Base-by-base conservation (phyloP, 192 early-diverging fungal genomes). In the Jimgerdemannia lactiflua region DNA sequence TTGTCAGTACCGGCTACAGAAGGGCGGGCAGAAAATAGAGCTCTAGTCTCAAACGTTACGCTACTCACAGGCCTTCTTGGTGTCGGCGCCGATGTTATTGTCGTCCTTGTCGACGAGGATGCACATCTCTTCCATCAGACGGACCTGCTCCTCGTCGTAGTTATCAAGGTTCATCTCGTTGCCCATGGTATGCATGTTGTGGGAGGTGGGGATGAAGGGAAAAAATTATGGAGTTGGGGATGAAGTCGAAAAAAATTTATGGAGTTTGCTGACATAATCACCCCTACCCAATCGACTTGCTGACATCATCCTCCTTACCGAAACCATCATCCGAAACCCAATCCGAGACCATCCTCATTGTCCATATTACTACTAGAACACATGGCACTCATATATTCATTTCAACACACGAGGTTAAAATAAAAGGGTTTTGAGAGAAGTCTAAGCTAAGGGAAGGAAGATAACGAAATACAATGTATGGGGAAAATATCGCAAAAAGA, bases 71-170 rank as follows among this genome's bases (percentile, higher is more conserved):
- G 91, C 91, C 86, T 98, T 96, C 82, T 99, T 99, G 76, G 92
- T 87, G 72, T 92, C 95, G 17, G 91, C 90, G 70, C 94, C 92
- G 74, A 99, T 91, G 49, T 89, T 81, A 44, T 89, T 88, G 83
- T 99, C 98, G 75, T 97, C 86, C 18, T 89, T 77, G 86, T 97
- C 92, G 18, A 98, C 86, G 14, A 98, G 79, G 76, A 99, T 99
- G 89, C 97, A 98, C 95, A 95, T 96, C 80, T 99, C 98, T 69
- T 89, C 89, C 97, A 99, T 98, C 43, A 99, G 92, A 59, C 94
- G 93, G 72, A 95, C 95, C 82, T 98, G 93, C 79, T 93, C 92
- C 43, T 89, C 89, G 73, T 94, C 90, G 80, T 94, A 93, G 49
- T 10, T 59, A 59, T 59, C 49, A 10, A 59, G 49, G 49, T 59